Conservation (phyloP, 495 filamentous ascomycete species). For the Aspergillus olivimuriae region DNA sequence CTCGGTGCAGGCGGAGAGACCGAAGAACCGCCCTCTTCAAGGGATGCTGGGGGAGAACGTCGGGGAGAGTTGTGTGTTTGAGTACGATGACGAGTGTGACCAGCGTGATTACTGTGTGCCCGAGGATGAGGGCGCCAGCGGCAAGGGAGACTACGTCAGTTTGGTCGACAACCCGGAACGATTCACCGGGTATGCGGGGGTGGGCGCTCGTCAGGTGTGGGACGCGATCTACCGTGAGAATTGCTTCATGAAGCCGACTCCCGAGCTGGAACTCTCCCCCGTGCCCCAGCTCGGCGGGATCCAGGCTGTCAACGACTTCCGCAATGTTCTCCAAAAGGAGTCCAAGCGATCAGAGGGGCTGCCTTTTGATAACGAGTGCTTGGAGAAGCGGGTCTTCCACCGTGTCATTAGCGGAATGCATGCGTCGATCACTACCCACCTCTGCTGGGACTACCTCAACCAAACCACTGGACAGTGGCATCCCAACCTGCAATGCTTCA, state of each 20-base stretch:
- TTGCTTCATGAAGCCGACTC: slow-evolving; percentile 72
- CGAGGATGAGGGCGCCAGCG: slow-evolving; percentile 80
- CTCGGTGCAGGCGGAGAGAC: slow-evolving; percentile 58
- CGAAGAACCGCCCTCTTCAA: slow-evolving; percentile 66
- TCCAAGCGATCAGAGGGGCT: slow-evolving; percentile 59
- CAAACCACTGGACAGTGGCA: slow-evolving; percentile 91
- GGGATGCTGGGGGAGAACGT: slow-evolving; percentile 80
- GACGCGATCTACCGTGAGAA: slow-evolving; percentile 96
- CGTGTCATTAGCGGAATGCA: slow-evolving; percentile 95
- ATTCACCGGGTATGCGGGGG: slow-evolving; percentile 88
- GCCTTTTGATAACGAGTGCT: slow-evolving; percentile 79
- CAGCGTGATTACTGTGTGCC: slow-evolving; percentile 96
- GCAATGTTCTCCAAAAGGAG: slow-evolving; percentile 69
- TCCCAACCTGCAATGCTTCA: slow-evolving; percentile 88
- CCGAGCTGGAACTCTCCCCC: slow-evolving; percentile 33
- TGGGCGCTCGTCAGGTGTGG: slow-evolving; percentile 82
- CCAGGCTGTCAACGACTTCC: slow-evolving; percentile 78
- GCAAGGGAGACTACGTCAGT: slow-evolving; percentile 94
- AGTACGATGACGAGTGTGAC: slow-evolving; percentile 97
- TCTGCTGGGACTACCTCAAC: slow-evolving; percentile 96
- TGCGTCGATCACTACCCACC: slow-evolving; percentile 88
- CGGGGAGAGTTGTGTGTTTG: slow-evolving; percentile 91
- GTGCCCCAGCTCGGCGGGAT: slow-evolving; percentile 24
- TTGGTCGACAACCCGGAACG: slow-evolving; percentile 90
- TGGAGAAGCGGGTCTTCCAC: slow-evolving; percentile 97